Conservation (phyloP, 352 stramenopile genomes). For the Pythium rishiriense region DNA sequence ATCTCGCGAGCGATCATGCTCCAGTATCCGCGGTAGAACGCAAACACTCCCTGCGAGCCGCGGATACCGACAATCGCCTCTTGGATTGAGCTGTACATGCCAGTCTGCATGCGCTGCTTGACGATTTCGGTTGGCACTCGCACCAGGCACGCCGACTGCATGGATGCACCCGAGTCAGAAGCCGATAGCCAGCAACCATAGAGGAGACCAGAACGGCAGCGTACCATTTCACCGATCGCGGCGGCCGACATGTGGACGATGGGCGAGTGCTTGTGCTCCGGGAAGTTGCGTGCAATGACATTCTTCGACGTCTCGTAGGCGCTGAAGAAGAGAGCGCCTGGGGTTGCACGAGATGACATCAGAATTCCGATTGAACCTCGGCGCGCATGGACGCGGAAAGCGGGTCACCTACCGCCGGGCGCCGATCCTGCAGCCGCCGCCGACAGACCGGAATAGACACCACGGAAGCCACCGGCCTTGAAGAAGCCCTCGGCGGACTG, state of each 20-base stretch:
- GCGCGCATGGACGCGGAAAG: neutral
- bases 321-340: conserved; percentile 88
- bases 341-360: neutral
- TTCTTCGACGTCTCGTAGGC: conserved; percentile 92
- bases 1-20: conserved; percentile 99
- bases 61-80: conserved; percentile 80
- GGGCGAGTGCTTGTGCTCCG: conserved; percentile 78
- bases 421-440: conserved; percentile 90
- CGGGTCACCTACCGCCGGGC: conserved; percentile 67
- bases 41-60: conserved; percentile 67
- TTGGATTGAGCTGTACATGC: conserved; percentile 76
- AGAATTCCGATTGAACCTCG: neutral
- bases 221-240: conserved; percentile 92
- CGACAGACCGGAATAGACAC: conserved; percentile 91
- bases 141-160: conserved; percentile 93
- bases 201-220: neutral
- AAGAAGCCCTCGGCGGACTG: conserved; percentile 97
- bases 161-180: conserved; percentile 4
- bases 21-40: conserved; percentile 97
- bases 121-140: conserved; percentile 99
- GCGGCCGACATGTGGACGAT: conserved; percentile 96
- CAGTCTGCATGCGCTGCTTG: conserved; percentile 99
- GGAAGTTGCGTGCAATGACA: conserved; percentile 48
- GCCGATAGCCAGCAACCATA: neutral
- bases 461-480: conserved; percentile 95